phyloP scores from a whole-genome alignment of 352 stramenopile genomes.

The Pythium folliculosum region DNA sequence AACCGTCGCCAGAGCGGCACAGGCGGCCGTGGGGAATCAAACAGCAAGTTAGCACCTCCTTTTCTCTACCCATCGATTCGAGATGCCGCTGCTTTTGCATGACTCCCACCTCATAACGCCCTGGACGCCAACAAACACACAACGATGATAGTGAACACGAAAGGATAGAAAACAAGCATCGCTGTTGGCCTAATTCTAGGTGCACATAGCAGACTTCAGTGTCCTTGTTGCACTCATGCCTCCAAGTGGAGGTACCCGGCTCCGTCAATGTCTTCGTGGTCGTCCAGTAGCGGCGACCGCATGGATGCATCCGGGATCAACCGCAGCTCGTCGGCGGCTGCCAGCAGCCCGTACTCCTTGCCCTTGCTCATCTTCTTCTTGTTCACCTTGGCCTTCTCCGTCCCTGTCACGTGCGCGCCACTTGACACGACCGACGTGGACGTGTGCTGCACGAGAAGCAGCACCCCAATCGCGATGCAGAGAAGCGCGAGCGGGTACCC shows the following conservation, averaged over 20 bases:
- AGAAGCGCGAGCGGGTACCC: slow-evolving; percentile 77
- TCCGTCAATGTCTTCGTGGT: slow-evolving; percentile 36
- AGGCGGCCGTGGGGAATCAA: too few relatives aligned
- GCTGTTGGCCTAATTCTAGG: too few relatives aligned
- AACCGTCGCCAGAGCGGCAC: too few relatives aligned
- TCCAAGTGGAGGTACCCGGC: slow-evolving; percentile 55
- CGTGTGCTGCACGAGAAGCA: slow-evolving; percentile 70
- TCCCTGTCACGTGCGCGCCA: background rate
- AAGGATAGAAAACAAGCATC: too few relatives aligned
- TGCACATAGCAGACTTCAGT: too few relatives aligned
- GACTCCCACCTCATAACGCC: too few relatives aligned
- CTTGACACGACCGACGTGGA: slow-evolving; percentile 16
- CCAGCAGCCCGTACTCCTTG: slow-evolving; percentile 36
- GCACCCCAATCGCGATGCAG: slow-evolving; percentile 68
- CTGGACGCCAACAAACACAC: too few relatives aligned
- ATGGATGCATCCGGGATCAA: slow-evolving; percentile 67
- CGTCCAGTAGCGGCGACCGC: slow-evolving; percentile 57
- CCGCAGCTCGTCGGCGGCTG: slow-evolving; percentile 52
- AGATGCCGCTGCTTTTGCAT: too few relatives aligned
- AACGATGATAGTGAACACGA: too few relatives aligned
- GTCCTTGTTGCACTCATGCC: too few relatives aligned
- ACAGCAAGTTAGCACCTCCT: too few relatives aligned
- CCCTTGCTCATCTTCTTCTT: slow-evolving; percentile 22
- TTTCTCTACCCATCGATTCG: too few relatives aligned
- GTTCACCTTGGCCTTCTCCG: background rate